Base-by-base conservation (phyloP, 139 green algal species). In the Ettlia oleoabundans region DNA sequence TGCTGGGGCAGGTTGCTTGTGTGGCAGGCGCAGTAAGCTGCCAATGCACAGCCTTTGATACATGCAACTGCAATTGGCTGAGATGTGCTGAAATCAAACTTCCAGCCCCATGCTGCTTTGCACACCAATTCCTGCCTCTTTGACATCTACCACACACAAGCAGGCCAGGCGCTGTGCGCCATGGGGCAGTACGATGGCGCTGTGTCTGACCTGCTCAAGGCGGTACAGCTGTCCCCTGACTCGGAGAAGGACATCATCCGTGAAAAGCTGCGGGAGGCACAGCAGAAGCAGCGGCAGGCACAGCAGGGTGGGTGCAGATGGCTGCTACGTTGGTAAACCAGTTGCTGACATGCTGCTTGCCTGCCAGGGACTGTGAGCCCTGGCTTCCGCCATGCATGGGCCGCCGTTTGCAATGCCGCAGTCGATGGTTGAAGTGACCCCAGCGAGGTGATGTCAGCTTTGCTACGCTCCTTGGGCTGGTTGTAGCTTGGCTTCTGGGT, bases 191-290 rank as follows among this genome's bases (percentile, higher is more conserved):
- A 68, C 37, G 65, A 71, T 4, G 47, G 26, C 0, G 65, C 78
- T 4, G 78, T 83, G 35, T 24, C n/a, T 8, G 86, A 90, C 70
- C 70, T 90, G 47, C 24, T 52, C 24, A 30, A 41, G 33, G 86
- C 86, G 24, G 8, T 85, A 30, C n/a, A 26, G 42, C 38, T 86
- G 37, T 85, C 83, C 6, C 82, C 82, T 9, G 38, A 78, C n/a
- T 41, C 64, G 53, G 87, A 87, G 35, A 73, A 70, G 66, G 55
- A 41, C 32, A 2, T 82, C 2, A 82, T 89, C 52, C 4, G 52
- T 8, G 85, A 71, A 30, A 89, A 89, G 70, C 64, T 89, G 28
- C 24, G 40, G 6, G 67, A 76, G 42, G 84, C 84, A 2, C 58
- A 75, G 69, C 47, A 87, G 76, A 47, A 55, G 65, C 22, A 64